phyloP scores from a whole-genome alignment of 169 alveolate genomes.

The Eimeria acervulina region DNA sequence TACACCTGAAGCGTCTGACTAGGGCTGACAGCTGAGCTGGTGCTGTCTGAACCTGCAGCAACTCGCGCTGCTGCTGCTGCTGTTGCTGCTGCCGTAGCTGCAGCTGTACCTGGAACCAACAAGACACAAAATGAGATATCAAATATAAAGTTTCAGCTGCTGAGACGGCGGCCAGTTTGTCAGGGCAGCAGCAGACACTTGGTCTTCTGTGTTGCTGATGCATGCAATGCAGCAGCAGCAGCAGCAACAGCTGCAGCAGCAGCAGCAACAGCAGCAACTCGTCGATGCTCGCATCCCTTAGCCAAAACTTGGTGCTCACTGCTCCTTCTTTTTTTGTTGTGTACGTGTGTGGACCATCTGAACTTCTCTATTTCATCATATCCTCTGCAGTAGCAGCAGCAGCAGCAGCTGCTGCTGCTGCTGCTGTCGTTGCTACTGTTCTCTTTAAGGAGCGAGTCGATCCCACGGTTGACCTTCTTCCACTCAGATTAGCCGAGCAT shows the following conservation, averaged over 20 bases:
- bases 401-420: not conserved
- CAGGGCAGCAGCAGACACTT: constrained; percentile 3
- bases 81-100: constrained; percentile 54
- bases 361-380: not conserved
- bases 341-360: not conserved
- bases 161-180: not conserved
- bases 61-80: constrained; percentile 42
- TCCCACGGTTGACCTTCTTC: not conserved
- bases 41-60: constrained; percentile 18
- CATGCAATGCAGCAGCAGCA: not conserved
- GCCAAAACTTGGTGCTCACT: not conserved
- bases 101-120: not conserved
- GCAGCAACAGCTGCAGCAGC: not conserved
- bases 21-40: not conserved
- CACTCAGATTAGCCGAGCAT: not conserved
- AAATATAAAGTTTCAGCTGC: not conserved
- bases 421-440: not conserved
- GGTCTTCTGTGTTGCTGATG: not conserved
- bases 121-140: not conserved
- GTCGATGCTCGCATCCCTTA: not conserved
- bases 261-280: constrained; percentile 42
- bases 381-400: not conserved
- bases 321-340: not conserved
- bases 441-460: not conserved
- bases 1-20: not conserved